Percentiles rank a stretch among this genome's conserved stretches.
phyloP scores from a whole-genome alignment of 257 asterid genomes.

The Misopates orontium region DNA sequence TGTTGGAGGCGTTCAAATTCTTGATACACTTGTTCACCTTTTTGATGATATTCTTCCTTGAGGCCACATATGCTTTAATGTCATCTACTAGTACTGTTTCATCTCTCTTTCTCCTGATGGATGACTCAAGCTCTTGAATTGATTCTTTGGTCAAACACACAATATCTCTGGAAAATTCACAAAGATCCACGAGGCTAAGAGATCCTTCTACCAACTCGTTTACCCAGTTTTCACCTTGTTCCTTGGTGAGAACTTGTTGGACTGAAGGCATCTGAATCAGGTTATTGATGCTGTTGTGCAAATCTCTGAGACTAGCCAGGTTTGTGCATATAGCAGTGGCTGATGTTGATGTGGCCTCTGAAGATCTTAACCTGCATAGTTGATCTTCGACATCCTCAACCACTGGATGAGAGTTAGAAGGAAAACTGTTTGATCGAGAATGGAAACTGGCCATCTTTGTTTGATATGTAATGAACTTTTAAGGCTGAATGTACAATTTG shows the following conservation, averaged over 20 bases:
- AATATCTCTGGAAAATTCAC: slow-evolving; percentile 26
- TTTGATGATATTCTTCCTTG: slow-evolving; percentile 30
- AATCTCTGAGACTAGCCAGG: slow-evolving; percentile 33
- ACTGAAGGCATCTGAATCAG: slow-evolving; percentile 33
- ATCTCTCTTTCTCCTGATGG: slow-evolving; percentile 28
- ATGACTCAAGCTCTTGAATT: slow-evolving; percentile 37
- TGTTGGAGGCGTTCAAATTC: slow-evolving; percentile 24
- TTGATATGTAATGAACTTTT: not conserved
- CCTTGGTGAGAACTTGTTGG: slow-evolving; percentile 28
- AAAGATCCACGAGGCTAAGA: slow-evolving; percentile 34
- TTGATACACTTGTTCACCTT: slow-evolving; percentile 26
- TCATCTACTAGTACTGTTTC: slow-evolving; percentile 11
- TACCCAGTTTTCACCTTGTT: slow-evolving; percentile 13
- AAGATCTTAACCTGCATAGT: slow-evolving; percentile 33
- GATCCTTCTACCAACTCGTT: slow-evolving; percentile 39
- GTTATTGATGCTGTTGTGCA: slow-evolving; percentile 32
- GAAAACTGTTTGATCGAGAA: slow-evolving; percentile 33
- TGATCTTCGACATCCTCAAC: no score
- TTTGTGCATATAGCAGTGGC: slow-evolving; percentile 24
- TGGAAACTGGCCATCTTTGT: slow-evolving; percentile 30
- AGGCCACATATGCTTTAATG: slow-evolving; percentile 16
- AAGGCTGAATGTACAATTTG: not conserved
- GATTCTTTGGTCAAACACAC: slow-evolving; percentile 34
- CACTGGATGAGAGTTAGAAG: no score
- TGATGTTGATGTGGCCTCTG: slow-evolving; percentile 20